Evolutionary conservation across 139 green algal species (phyloP).

Genomic region (Deuterostichococcus epilithicus): DNA sequence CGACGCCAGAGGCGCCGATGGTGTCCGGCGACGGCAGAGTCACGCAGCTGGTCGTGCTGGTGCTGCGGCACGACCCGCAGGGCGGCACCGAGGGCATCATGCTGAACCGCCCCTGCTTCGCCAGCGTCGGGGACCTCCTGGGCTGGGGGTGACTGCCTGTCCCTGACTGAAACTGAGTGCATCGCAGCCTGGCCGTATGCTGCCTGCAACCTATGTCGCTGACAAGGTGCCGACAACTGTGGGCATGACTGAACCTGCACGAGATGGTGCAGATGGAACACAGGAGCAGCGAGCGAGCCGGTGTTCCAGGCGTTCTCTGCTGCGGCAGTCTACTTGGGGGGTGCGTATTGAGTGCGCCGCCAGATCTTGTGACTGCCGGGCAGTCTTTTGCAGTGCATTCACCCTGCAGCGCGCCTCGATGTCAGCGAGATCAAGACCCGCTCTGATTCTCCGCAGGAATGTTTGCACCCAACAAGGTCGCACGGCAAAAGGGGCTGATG

Average conservation of each 20-base stretch:
- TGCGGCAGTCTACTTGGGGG: too few relatives aligned
- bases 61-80: slow-evolving; percentile 38
- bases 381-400: too few relatives aligned
- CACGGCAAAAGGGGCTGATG: background rate
- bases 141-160: slow-evolving; percentile 24
- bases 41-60: slow-evolving; percentile 55
- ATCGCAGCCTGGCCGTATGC: slow-evolving; percentile 30
- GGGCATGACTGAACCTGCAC: slow-evolving; percentile 25
- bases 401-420: too few relatives aligned
- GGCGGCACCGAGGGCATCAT: slow-evolving; percentile 55
- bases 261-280: background rate
- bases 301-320: background rate
- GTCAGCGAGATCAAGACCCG: too few relatives aligned
- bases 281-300: background rate
- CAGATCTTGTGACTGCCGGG: too few relatives aligned
- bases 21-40: slow-evolving; percentile 14
- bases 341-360: too few relatives aligned
- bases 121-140: slow-evolving; percentile 29
- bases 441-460: background rate
- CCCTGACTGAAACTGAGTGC: slow-evolving; percentile 7
- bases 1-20: background rate
- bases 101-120: slow-evolving; percentile 54
- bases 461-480: background rate
- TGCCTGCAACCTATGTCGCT: slow-evolving; percentile 33
- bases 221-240: slow-evolving; percentile 20